phyloP scores from a whole-genome alignment of 768 basidiomycete genomes.

The Boletus pseudopeckii region DNA sequence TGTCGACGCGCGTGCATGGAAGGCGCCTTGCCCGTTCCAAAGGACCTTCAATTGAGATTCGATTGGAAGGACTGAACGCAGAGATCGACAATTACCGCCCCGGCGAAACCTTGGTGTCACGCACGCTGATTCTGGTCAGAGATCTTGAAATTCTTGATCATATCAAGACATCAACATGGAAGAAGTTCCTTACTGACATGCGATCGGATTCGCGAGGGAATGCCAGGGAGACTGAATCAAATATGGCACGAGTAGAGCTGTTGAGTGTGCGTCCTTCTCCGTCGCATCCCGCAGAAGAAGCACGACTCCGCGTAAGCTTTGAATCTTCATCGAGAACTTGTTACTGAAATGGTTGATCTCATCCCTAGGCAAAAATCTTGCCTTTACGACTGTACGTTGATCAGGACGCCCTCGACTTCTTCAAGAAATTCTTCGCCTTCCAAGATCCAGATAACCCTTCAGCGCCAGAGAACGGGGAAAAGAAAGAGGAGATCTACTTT shows the following conservation, averaged over 20 bases:
- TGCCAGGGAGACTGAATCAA: slow-evolving; percentile 83
- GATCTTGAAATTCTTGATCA: slow-evolving; percentile 92
- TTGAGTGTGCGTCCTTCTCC: slow-evolving; percentile 69
- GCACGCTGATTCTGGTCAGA: slow-evolving; percentile 62
- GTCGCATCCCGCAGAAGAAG: slow-evolving; percentile 67
- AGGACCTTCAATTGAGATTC: slow-evolving; percentile 80
- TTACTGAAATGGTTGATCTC: background rate
- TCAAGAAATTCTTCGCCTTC: slow-evolving; percentile 96
- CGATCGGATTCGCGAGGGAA: slow-evolving; percentile 84
- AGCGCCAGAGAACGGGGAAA: slow-evolving; percentile 29
- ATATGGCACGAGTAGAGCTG: slow-evolving; percentile 90
- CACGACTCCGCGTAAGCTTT: slow-evolving; percentile 55
- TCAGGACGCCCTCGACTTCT: slow-evolving; percentile 96
- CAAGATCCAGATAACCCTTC: slow-evolving; percentile 51
- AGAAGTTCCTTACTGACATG: slow-evolving; percentile 89
- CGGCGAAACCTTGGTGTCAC: slow-evolving; percentile 55
- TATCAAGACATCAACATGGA: slow-evolving; percentile 98
- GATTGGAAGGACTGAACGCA: slow-evolving; percentile 57
- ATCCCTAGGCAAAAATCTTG: slow-evolving; percentile 74
- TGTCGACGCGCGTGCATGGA: slow-evolving; percentile 42
- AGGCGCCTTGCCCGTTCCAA: slow-evolving; percentile 70
- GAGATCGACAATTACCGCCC: slow-evolving; percentile 66
- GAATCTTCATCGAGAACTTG: background rate
- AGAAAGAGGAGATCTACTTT: slow-evolving; percentile 60
- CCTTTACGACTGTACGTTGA: slow-evolving; percentile 93